A percentile compares a stretch with the other conserved stretches of the same genome.
Conservation (phyloP, 176 grass and related monocot species). For the Dendrocalamus sinicus region DNA sequence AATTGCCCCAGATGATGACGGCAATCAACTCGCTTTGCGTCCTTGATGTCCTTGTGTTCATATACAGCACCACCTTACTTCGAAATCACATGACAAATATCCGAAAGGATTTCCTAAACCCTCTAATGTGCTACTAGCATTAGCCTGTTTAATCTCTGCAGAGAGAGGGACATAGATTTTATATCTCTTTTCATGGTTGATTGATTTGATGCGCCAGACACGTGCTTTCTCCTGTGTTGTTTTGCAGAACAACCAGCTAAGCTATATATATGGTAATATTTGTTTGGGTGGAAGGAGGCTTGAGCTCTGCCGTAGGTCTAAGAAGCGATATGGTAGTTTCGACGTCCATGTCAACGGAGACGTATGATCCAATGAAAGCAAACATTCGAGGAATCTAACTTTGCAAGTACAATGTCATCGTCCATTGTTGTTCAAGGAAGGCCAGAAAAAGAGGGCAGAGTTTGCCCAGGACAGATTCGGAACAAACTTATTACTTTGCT, state of each 20-base stretch:
- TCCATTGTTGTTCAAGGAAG: not conserved
- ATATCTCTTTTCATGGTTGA: not conserved
- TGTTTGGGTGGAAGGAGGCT: not conserved
- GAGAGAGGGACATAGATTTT: not conserved
- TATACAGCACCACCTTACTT: not conserved
- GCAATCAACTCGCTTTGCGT: not conserved
- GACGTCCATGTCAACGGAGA: slow-evolving; percentile 26
- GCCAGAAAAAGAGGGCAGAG: not conserved
- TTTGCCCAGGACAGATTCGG: not conserved
- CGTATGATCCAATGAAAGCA: not conserved
- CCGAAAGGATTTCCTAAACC: not conserved
- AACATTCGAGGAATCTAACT: slow-evolving; percentile 33
- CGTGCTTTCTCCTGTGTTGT: not conserved
- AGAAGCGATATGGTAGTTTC: not conserved
- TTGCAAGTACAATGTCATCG: not conserved
- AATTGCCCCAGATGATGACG: slow-evolving; percentile 2
- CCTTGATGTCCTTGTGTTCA: not conserved
- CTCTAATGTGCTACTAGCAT: not conserved
- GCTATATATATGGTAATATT: not conserved
- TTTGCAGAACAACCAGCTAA: not conserved
- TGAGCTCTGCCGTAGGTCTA: not conserved
- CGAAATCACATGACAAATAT: not conserved
- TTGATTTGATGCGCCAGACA: not conserved
- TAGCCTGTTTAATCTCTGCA: not conserved
- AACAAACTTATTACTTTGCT: not conserved